Evolutionary conservation across 106 monocot species (phyloP).

Genomic region (Dendrobium huoshanense): DNA sequence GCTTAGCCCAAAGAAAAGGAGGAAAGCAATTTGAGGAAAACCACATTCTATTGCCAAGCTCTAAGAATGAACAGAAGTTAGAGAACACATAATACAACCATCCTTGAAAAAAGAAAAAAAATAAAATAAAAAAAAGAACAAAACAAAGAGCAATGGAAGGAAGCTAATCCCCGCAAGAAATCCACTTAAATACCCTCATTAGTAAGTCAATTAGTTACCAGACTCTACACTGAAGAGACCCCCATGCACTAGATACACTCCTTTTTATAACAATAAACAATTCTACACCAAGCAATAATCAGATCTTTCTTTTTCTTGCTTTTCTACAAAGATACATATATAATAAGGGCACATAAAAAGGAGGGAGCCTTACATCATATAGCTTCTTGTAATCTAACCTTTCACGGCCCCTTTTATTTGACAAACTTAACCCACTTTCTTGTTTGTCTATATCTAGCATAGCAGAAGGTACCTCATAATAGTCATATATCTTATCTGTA

Average conservation of each 20-base stretch:
- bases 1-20: neutral
- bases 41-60: neutral
- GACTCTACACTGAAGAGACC: neutral
- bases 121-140: no score
- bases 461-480: conserved; percentile 18
- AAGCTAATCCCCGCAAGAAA: neutral
- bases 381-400: conserved; percentile 72
- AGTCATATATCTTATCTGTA: conserved; percentile 4
- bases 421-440: conserved; percentile 13
- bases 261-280: neutral
- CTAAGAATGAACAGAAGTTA: neutral
- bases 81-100: neutral
- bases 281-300: neutral
- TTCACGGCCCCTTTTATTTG: conserved; percentile 42
- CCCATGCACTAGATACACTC: neutral
- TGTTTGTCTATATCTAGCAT: conserved; percentile 19
- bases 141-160: neutral
- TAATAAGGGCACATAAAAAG: neutral
- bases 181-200: neutral
- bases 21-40: neutral
- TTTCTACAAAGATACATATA: neutral
- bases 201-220: conserved; percentile 1
- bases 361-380: conserved; percentile 51
- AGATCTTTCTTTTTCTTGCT: neutral
- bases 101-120: neutral